Conservation (phyloP, 176 grass and related monocot species). For the Musa acuminata region DNA sequence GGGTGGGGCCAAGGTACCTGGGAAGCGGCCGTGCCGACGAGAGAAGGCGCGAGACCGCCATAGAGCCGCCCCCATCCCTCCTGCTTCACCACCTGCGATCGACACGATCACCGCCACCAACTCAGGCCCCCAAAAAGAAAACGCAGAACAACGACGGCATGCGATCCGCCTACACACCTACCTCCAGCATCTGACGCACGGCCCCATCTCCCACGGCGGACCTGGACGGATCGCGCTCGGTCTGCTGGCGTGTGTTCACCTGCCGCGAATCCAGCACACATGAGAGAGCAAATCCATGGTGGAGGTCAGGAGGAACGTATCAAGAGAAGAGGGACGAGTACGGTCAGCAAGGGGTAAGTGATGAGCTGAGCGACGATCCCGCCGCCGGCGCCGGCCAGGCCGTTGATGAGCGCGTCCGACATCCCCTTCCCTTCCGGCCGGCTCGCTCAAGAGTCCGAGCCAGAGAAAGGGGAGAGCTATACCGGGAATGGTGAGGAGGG, state of each 20-base stretch:
- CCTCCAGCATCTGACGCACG: slow-evolving; percentile 59
- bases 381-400: slow-evolving; percentile 76
- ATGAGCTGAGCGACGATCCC: slow-evolving; percentile 86
- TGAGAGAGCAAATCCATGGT: not conserved
- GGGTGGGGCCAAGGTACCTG: slow-evolving; percentile 39
- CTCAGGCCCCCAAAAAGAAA: not conserved
- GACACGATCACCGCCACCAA: slow-evolving; percentile 7
- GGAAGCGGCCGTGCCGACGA: slow-evolving; percentile 71
- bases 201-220: slow-evolving; percentile 56
- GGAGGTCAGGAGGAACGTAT: not conserved
- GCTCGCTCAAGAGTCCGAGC: not conserved
- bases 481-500: too few species aligned
- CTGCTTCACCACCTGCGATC: slow-evolving; percentile 57
- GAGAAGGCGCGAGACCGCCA: slow-evolving; percentile 65
- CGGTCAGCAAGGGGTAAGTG: slow-evolving; percentile 84
- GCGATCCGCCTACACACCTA: slow-evolving; percentile 14
- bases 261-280: slow-evolving; percentile 16
- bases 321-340: slow-evolving; percentile 16
- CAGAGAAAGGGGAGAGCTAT: too few species aligned
- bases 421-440: slow-evolving; percentile 4
- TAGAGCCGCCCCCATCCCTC: slow-evolving; percentile 92
- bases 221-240: slow-evolving; percentile 65
- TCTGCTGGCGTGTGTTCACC: slow-evolving; percentile 97
- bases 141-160: not conserved
- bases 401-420: slow-evolving; percentile 92